phyloP scores from a whole-genome alignment of 192 early-diverging fungal genomes.

The Umbelopsis sp. region DNA sequence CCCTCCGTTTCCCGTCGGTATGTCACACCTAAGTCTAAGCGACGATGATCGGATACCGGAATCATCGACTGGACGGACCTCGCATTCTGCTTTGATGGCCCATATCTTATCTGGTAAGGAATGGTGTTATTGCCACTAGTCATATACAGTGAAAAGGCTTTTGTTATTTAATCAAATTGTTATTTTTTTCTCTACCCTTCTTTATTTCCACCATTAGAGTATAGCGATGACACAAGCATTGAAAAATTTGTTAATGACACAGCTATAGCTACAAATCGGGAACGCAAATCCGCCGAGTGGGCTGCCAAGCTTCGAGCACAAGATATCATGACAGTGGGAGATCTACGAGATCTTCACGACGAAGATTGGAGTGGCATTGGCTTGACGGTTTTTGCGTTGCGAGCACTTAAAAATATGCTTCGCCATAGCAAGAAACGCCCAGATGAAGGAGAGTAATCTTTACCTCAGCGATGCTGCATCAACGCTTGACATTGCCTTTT shows the following conservation, averaged over 20 bases:
- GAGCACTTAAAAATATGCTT: constrained; percentile 57
- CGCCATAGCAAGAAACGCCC: constrained; percentile 15
- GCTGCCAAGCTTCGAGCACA: constrained; percentile 64
- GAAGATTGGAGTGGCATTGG: constrained; percentile 73
- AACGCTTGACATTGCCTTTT: constrained; percentile 3
- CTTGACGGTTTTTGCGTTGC: constrained; percentile 58
- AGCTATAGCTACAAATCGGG: constrained; percentile 65
- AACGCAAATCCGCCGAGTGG: constrained; percentile 73
- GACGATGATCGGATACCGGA: constrained; percentile 20
- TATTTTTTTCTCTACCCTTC: constrained; percentile 1
- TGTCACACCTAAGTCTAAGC: background rate
- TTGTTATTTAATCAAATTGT: background rate
- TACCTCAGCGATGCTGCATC: background rate
- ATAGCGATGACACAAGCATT: constrained; percentile 62
- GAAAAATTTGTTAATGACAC: constrained; percentile 74
- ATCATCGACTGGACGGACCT: background rate
- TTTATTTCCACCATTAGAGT: constrained; percentile 36
- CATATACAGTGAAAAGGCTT: background rate
- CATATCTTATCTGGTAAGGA: constrained; percentile 23
- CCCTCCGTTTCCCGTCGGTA: background rate
- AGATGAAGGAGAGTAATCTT: constrained; percentile 1
- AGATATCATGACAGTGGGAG: constrained; percentile 81
- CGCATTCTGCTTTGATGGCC: constrained; percentile 16
- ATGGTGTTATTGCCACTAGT: background rate
- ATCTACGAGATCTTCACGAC: constrained; percentile 71